phyloP scores from a whole-genome alignment of 208 protist species.

The Leishmania arabica region DNA sequence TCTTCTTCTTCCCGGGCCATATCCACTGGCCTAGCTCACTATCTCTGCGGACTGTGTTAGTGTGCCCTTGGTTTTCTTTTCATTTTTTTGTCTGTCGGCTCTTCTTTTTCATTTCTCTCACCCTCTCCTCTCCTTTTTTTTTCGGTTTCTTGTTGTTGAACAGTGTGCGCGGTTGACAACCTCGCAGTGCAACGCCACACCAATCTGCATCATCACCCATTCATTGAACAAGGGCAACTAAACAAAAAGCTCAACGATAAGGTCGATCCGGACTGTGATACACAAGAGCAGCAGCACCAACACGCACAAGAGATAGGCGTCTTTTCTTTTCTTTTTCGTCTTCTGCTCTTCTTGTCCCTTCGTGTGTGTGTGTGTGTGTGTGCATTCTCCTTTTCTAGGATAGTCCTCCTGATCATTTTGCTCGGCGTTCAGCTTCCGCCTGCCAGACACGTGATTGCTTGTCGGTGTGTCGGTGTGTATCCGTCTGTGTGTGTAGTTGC shows the following conservation, averaged over 20 bases:
- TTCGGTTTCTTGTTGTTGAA: background rate
- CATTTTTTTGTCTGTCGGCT: background rate
- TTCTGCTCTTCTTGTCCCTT: background rate
- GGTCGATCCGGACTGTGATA: background rate
- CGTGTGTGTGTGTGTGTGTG: background rate
- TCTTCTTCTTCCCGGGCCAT: background rate
- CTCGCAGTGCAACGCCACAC: background rate
- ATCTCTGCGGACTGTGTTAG: background rate
- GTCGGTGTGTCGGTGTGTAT: background rate
- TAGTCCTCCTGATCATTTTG: background rate
- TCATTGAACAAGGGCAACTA: background rate
- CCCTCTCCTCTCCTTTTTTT: background rate
- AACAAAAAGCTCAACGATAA: background rate
- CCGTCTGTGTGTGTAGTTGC: background rate
- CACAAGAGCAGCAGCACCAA: background rate
- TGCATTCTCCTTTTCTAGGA: background rate
- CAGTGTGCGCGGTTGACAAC: background rate
- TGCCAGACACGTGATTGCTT: background rate
- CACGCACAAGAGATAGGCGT: background rate
- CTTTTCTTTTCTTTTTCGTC: background rate
- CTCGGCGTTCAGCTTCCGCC: background rate
- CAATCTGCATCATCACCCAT: background rate
- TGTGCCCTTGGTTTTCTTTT: background rate
- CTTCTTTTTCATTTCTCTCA: background rate
- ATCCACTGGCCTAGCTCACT: background rate